phyloP scores from a whole-genome alignment of 176 grass and related monocot genomes.

The Aegilops bicornis region DNA sequence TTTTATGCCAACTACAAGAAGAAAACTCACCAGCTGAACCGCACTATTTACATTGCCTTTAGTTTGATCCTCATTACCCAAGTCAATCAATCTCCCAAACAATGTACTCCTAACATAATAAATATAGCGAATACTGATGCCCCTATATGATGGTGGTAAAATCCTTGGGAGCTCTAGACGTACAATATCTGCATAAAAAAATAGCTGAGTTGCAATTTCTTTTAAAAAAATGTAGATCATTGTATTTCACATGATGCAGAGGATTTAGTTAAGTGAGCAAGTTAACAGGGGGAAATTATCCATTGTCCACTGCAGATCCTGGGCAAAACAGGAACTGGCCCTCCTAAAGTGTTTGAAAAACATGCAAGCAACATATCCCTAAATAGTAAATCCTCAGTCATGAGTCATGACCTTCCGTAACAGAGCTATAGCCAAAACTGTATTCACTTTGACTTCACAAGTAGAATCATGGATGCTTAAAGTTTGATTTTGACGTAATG shows the following conservation, averaged over 20 bases:
- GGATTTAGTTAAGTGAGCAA: background rate
- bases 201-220: conserved; percentile 11
- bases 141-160: conserved; percentile 91
- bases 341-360: background rate
- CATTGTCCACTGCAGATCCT: background rate
- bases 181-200: conserved; percentile 56
- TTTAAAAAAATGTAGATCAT: background rate
- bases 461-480: background rate
- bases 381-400: background rate
- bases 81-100: conserved; percentile 60
- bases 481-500: background rate
- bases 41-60: conserved; percentile 42
- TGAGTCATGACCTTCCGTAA: background rate
- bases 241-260: background rate
- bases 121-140: conserved; percentile 89
- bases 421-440: background rate
- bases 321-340: background rate
- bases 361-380: background rate
- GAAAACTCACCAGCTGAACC: conserved; percentile 72
- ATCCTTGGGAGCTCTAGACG: conserved; percentile 77
- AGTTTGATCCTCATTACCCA: conserved; percentile 51
- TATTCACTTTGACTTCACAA: background rate
- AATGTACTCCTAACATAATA: conserved; percentile 83
- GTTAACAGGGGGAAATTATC: background rate
- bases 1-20: background rate